phyloP scores from a whole-genome alignment of 805 yeast genomes.

The Cyberlindnera japonica region DNA sequence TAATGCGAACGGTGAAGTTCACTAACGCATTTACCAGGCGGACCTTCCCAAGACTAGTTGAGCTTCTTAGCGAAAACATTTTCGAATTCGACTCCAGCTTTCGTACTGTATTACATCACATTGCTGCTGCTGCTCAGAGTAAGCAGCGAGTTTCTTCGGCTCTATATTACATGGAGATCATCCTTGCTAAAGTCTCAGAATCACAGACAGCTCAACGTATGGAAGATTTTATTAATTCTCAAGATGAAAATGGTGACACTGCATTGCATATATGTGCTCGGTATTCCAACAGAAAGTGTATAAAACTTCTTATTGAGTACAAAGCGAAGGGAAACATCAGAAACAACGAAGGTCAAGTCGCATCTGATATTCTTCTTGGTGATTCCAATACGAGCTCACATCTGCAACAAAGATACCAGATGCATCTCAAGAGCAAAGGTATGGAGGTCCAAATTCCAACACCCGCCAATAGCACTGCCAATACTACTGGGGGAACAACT shows the following conservation, averaged over 20 bases:
- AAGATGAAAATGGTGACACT: slow-evolving; percentile 75
- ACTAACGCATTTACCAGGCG: slow-evolving; percentile 83
- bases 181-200: slow-evolving; percentile 70
- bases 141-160: slow-evolving; percentile 73
- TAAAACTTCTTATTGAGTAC: slow-evolving; percentile 45
- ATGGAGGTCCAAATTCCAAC: slow-evolving; percentile 10
- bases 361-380: slow-evolving; percentile 27
- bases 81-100: slow-evolving; percentile 70
- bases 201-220: slow-evolving; percentile 58
- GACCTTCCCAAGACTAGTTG: slow-evolving; percentile 75
- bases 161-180: slow-evolving; percentile 72
- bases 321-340: slow-evolving; percentile 43
- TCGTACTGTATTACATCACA: slow-evolving; percentile 82
- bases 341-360: slow-evolving; percentile 31
- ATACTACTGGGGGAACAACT: slow-evolving; percentile 8
- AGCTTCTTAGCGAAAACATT: slow-evolving; percentile 71
- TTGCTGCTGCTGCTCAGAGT: slow-evolving; percentile 66
- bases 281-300: slow-evolving; percentile 49
- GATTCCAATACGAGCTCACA: slow-evolving; percentile 23
- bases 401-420: slow-evolving; percentile 24
- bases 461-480: slow-evolving; percentile 5
- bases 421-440: slow-evolving; percentile 18
- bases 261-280: slow-evolving; percentile 72
- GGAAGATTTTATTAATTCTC: slow-evolving; percentile 56
- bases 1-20: slow-evolving; percentile 79